These are phyloP conservation scores for Rutstroemia sydowiana DNA, from an alignment of 2,329 filamentous ascomycete species.

Conservation along the genomic window DNA sequence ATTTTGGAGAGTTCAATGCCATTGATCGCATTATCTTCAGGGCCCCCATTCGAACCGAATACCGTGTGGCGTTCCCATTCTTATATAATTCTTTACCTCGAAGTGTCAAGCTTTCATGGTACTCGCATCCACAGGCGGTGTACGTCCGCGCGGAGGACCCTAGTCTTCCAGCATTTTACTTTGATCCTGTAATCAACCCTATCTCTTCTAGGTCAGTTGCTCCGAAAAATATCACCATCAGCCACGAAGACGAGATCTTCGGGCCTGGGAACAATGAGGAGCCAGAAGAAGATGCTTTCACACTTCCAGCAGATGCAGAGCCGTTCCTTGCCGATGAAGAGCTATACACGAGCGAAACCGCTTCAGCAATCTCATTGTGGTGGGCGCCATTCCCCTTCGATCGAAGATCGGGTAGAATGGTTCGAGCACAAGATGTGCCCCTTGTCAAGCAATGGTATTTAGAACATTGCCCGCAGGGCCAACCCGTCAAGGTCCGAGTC, in stretches of 20 bases:
- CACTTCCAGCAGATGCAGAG: constrained; percentile 70
- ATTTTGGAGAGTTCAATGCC: constrained; percentile 98
- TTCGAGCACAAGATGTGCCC: constrained; percentile 92
- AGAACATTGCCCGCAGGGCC: constrained; percentile 83
- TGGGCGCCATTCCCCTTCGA: constrained; percentile 98
- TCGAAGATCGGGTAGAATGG: constrained; percentile 88
- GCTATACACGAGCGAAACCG: constrained; percentile 80
- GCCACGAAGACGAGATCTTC: constrained; percentile 91
- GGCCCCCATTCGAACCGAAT: constrained; percentile 88
- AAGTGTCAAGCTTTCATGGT: constrained; percentile 89
- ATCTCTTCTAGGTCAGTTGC: constrained; percentile 93
- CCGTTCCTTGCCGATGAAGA: constrained; percentile 89
- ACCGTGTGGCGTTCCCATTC: constrained; percentile 87
- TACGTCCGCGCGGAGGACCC: constrained; percentile 84
- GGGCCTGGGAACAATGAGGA: constrained; percentile 68
- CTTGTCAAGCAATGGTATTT: constrained; percentile 98
- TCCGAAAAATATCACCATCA: constrained; percentile 85
- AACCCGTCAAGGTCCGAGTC: constrained; percentile 93
- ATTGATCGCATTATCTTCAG: constrained; percentile 99
- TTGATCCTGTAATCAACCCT: constrained; percentile 95
- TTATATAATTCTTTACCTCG: constrained; percentile 94
- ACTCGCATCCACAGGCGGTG: constrained; percentile 87
- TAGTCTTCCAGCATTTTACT: constrained; percentile 90
- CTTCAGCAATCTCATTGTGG: constrained; percentile 88
- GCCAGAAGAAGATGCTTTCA: constrained; percentile 70